These are phyloP conservation scores for Citrus maxima DNA, from an alignment of 345 rosid species.

Conservation along the genomic window DNA sequence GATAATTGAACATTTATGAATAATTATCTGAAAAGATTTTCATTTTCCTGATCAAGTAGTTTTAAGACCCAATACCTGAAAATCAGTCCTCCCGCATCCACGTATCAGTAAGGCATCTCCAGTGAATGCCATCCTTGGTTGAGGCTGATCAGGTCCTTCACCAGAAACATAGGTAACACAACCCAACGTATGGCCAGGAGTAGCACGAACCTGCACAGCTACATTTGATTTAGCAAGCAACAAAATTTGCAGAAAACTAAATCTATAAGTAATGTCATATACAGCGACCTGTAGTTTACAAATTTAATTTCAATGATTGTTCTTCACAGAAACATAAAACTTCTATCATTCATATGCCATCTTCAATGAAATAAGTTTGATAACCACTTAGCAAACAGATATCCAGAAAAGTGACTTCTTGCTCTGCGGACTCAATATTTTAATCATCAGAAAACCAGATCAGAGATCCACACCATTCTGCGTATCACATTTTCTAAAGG, in stretches of 20 bases:
- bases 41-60: neutral
- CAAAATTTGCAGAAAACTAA: neutral
- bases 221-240: neutral
- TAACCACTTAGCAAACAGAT: neutral
- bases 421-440: neutral
- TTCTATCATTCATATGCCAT: neutral
- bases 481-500: neutral
- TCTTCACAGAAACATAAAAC: neutral
- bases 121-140: constrained; percentile 91
- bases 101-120: constrained; percentile 88
- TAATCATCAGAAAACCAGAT: neutral
- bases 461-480: neutral
- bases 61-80: constrained; percentile 56
- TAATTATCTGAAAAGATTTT: neutral
- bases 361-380: neutral
- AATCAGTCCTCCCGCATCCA: constrained; percentile 98
- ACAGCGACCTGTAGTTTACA: neutral
- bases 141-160: constrained; percentile 74
- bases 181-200: constrained; percentile 93
- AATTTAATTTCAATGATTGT: constrained; percentile 1
- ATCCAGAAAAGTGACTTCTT: neutral
- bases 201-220: constrained; percentile 62
- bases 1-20: neutral
- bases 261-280: neutral
- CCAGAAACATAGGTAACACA: constrained; percentile 95